Evolutionary conservation across 768 basidiomycete species (phyloP), one percentile per base, ranked within the genome.

Genomic region (Suillus subaureus): DNA sequence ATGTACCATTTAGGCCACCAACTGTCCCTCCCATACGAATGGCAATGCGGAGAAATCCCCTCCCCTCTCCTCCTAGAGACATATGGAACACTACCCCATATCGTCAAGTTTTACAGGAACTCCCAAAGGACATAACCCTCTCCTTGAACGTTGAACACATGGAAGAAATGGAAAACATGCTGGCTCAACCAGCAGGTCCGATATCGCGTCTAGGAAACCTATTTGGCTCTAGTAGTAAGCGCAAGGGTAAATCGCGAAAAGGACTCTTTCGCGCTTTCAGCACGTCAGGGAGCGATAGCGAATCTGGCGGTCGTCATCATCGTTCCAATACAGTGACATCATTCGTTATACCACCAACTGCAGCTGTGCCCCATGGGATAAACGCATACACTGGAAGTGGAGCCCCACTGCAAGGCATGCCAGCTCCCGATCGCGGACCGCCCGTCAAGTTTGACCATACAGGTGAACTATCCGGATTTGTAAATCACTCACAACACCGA

Each of bases 401-500:
- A 7, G 3, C 49, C 54, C 23, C 35, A 7, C 60, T 37, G 39
- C 60, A 68, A 26, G 64, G 67, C 16, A 70, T 75, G 63, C 73
- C 75, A 58, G 58, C 54, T 45, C 70, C 67, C 13, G 23, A 70
- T 26, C 68, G 52, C 4, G 69, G 67, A 40, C 67, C 73, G 26
- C 70, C 71, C 54, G 58, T 85, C 66, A 74, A 73, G 66, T 84
- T 88, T 73, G 76, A 83, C 66, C 80, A 85, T 64, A 75, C 75
- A 0, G 69, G 75, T 39, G 74, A 78, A 16, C 80, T 79, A 62
- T 71, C 79, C 0, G 83, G 82, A 1, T 88, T 93, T 74, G 77
- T 90, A 73, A 90, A 87, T 70, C 85, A 88, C 69, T 92, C 92
- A 1, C 84, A 80, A 1, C 86, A 92, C 69, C 81, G 80, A 6